Base-by-base conservation (phyloP, 768 basidiomycete species). In the Xanthoconium purpureum region DNA sequence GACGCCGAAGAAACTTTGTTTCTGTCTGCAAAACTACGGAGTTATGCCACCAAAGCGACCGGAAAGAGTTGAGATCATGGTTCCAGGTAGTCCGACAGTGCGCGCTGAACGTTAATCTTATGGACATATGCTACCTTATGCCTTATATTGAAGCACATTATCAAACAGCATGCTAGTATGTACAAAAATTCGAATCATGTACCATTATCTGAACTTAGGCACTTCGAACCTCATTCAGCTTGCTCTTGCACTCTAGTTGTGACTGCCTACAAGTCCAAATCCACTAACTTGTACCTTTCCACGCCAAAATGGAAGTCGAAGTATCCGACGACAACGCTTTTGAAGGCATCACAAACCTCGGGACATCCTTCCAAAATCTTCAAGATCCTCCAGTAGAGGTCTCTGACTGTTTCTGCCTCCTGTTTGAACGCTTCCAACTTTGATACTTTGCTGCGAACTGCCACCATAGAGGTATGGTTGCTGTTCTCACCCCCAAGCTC, bases 381-480 rank as follows among this genome's bases (percentile, higher is more conserved):
- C 7, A 68, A 30, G 7, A 69, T 61, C 32, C 59, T 63, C 5
- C 56, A 45, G 43, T 73, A 64, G 10, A 68, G 60, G 1, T 56
- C 54, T 0, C 64, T 65, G 6, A 70, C 64, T 5, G 65, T 63
- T 20, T 67, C 61, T 6, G 69, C 64, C 11, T 75, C 29, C 5
- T 56, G 54, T 1, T 39, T 13, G 1, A 73, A 63, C 3, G 60
- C 57, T 11, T 70, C 68, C 42, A 67, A 40, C 51, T 76, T 75
- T 5, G 68, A 58, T 8, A 52, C 44, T 3, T 60, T 55, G 3
- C 58, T 54, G 29, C 57, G 63, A 13, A 58, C 57, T 0, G 76
- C 75, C 0, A 71, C 51, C 15, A 65, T 56, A 0, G 77, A 75
- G 35, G 77, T 59, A 28, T 65, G 71, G 52, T 77, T 77, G 36